Evolutionary conservation across 1,284 basidiomycete species (phyloP), one percentile per base, ranked within the genome.

Genomic region (Marasmius oreades): DNA sequence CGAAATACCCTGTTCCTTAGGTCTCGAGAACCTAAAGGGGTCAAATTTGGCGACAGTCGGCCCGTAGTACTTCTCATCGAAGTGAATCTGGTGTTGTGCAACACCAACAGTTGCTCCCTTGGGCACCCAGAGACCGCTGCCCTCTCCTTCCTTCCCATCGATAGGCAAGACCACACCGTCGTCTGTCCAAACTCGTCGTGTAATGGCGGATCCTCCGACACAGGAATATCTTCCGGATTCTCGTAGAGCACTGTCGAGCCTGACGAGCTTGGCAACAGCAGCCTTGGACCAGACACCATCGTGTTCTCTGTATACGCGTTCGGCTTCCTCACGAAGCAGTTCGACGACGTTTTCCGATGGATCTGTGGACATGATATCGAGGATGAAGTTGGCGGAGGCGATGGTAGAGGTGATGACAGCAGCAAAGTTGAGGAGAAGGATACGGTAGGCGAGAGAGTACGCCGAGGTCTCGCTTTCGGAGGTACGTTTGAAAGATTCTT

Each of bases 11-110:
- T 60, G 50, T 50, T 63, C 60, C 8, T 57, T 55, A 1, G 56
- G 51, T 20, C 60, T 56, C 3, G 59, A 60, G 52, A 62, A 63
- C 37, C 62, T 47, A 53, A 61, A 63, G 1, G 59, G 20, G 28
- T 63, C 62, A 48, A 57, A 63, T 18, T 55, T 46, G 43, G 68
- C 60, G 50, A 62, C 16, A 23, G 39, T 24, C 63, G 67, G 46
- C 55, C 69, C 54, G 64, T 71, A 60, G 66, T 67, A 18, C 64
- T 64, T 8, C 62, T 69, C 48, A 67, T 72, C 55, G 61, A 70
- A 63, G 51, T 63, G 62, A 6, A 61, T 39, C 1, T 60, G 60
- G 31, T 60, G 55, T 56, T 61, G 61, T 5, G 55, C 43, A 11
- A 63, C 56, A 26, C 62, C 62, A 16, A 63, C 23, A 16, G 51